phyloP scores from a whole-genome alignment of 768 basidiomycete genomes.

The Hypsizygus marmoreus region DNA sequence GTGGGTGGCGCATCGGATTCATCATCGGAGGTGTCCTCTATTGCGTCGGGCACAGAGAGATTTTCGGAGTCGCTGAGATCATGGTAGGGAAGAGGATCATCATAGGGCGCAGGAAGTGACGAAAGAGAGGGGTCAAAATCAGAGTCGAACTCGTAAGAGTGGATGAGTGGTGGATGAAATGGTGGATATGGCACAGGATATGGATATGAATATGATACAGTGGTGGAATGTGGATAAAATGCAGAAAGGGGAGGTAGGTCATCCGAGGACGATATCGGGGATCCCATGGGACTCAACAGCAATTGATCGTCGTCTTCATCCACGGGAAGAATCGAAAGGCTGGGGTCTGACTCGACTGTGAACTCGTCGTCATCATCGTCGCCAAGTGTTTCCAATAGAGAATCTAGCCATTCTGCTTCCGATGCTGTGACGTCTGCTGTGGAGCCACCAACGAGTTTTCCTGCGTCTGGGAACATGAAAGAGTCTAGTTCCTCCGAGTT shows the following conservation, averaged over 20 bases:
- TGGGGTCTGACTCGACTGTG: constrained; percentile 43
- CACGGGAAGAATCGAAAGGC: constrained; percentile 46
- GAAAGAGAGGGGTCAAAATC: constrained; percentile 48
- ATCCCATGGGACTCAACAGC: constrained; percentile 60
- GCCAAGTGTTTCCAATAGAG: constrained; percentile 70
- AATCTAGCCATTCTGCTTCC: constrained; percentile 83
- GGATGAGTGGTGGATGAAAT: constrained; percentile 57
- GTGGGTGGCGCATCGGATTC: constrained; percentile 74
- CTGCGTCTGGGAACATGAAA: constrained; percentile 83
- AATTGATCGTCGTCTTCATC: constrained; percentile 71
- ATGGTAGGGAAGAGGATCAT: constrained; percentile 65
- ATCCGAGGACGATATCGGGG: constrained; percentile 79
- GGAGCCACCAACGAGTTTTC: constrained; percentile 47
- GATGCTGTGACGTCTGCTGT: constrained; percentile 45
- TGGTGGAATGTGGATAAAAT: constrained; percentile 47
- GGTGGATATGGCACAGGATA: constrained; percentile 72
- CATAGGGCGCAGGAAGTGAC: constrained; percentile 43
- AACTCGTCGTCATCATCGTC: constrained; percentile 70
- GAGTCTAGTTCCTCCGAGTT: constrained; percentile 60
- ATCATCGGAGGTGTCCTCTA: constrained; percentile 85
- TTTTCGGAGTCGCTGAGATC: constrained; percentile 67
- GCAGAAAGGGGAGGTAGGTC: constrained; percentile 58
- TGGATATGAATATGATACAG: constrained; percentile 44
- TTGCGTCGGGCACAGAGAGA: constrained; percentile 73
- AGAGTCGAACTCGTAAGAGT: constrained; percentile 51